These are phyloP conservation scores for Pterocarpus macrocarpus DNA, from an alignment of 306 rosid genomes.

Conservation along the genomic window DNA sequence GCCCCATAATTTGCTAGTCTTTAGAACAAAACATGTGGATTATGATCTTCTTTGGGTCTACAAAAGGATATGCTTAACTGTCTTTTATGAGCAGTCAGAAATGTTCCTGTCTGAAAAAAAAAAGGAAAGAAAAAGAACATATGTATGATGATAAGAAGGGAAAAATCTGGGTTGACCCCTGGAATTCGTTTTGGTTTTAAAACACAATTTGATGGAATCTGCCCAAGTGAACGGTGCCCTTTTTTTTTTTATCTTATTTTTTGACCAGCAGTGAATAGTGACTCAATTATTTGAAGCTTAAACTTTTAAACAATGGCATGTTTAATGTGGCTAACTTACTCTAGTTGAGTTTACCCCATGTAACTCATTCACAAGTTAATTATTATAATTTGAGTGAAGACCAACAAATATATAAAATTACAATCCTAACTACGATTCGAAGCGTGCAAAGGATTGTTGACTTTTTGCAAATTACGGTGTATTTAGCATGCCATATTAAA, in stretches of 20 bases:
- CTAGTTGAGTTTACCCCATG: background rate
- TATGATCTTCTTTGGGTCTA: slow-evolving; percentile 50
- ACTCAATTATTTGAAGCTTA: background rate
- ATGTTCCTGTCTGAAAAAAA: background rate
- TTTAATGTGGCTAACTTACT: slow-evolving; percentile 11
- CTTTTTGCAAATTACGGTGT: no score
- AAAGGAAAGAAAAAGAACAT: background rate
- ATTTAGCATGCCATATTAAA: no score
- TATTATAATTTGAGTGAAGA: background rate
- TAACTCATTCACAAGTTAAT: background rate
- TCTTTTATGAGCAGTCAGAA: slow-evolving; percentile 22
- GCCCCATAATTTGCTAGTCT: slow-evolving; percentile 15
- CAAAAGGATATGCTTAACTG: slow-evolving; percentile 43
- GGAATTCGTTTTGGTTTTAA: slow-evolving; percentile 4
- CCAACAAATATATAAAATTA: background rate
- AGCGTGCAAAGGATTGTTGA: no score
- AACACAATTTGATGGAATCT: slow-evolving; percentile 11
- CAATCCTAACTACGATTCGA: background rate
- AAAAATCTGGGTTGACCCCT: background rate
- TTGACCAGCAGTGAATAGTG: background rate
- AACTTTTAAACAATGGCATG: background rate
- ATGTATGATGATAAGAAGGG: background rate
- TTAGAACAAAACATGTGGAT: slow-evolving; percentile 52
- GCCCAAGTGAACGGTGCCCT: background rate
- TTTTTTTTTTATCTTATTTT: background rate